phyloP scores from a whole-genome alignment of 257 asterid species.

The Solanum chaucha region DNA sequence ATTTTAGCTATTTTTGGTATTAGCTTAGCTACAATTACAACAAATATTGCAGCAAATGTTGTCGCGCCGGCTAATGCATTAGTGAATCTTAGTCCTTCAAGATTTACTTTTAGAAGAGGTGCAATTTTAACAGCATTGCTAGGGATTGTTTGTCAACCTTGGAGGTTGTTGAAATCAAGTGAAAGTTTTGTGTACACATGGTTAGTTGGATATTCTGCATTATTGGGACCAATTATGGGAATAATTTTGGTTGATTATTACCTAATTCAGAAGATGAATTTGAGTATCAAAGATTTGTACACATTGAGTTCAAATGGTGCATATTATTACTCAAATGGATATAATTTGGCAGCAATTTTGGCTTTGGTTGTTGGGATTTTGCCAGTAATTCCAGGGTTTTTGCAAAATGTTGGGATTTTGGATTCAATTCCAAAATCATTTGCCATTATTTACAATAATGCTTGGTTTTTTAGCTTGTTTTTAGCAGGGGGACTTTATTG shows the following conservation, averaged over 20 bases:
- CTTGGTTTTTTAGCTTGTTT: no score
- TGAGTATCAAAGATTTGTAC: no score
- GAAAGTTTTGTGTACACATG: conserved; percentile 90
- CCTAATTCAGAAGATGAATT: conserved; percentile 21
- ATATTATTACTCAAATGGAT: no score
- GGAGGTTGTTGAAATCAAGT: conserved; percentile 79
- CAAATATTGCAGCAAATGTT: conserved; percentile 90
- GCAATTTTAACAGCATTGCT: conserved; percentile 63
- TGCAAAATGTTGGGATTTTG: no score
- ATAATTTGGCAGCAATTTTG: no score
- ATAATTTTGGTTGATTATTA: conserved; percentile 65
- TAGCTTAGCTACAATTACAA: conserved; percentile 64
- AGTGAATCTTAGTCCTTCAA: conserved; percentile 66
- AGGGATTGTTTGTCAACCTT: conserved; percentile 79
- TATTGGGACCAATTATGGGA: conserved; percentile 77
- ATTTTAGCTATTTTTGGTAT: conserved; percentile 66
- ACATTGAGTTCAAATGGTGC: no score
- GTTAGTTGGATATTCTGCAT: conserved; percentile 79
- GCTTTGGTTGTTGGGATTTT: no score
- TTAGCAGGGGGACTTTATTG: no score
- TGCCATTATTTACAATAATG: no score
- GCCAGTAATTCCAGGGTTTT: no score
- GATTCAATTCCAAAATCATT: no score
- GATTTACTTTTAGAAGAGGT: conserved; percentile 58
- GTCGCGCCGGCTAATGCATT: conserved; percentile 93